phyloP scores from a whole-genome alignment of 169 alveolate species.

The Toxoplasma gondii region DNA sequence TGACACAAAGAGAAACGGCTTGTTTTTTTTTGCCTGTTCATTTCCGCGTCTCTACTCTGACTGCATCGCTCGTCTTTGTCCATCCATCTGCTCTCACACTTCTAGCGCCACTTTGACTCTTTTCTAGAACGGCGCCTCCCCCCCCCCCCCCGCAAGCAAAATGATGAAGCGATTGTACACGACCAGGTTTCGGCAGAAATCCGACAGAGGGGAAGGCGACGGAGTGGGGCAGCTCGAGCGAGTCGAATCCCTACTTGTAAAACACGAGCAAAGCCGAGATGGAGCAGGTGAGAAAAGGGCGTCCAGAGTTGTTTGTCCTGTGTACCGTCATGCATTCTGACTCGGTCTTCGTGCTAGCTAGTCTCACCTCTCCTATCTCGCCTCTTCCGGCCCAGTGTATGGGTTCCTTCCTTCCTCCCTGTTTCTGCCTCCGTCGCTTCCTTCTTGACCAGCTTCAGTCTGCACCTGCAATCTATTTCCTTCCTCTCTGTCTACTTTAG shows the following conservation, averaged over 20 bases:
- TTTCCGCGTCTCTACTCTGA: too few species aligned
- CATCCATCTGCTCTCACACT: too few species aligned
- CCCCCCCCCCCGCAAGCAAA: neutral
- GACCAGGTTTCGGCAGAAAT: neutral
- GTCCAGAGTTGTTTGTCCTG: neutral
- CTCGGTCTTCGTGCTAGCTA: neutral
- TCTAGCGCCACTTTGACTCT: too few species aligned
- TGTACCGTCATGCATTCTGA: neutral
- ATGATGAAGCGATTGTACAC: constrained; percentile 12
- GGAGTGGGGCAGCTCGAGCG: neutral
- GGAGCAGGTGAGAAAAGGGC: neutral
- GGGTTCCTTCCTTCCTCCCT: neutral
- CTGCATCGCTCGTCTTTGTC: too few species aligned
- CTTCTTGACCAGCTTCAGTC: neutral
- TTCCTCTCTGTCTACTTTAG: too few species aligned
- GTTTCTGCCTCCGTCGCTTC: neutral
- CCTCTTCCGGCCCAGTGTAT: too few species aligned
- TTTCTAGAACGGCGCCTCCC: neutral
- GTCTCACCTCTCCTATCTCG: neutral
- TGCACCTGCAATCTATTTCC: too few species aligned
- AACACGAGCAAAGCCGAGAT: neutral
- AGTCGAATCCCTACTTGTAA: constrained; percentile 23
- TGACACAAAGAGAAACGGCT: too few species aligned
- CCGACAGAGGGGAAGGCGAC: neutral
- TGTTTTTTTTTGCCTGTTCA: too few species aligned